Base-by-base conservation (phyloP, 208 protist species). In the Herpetomonas samuelpessoai region DNA sequence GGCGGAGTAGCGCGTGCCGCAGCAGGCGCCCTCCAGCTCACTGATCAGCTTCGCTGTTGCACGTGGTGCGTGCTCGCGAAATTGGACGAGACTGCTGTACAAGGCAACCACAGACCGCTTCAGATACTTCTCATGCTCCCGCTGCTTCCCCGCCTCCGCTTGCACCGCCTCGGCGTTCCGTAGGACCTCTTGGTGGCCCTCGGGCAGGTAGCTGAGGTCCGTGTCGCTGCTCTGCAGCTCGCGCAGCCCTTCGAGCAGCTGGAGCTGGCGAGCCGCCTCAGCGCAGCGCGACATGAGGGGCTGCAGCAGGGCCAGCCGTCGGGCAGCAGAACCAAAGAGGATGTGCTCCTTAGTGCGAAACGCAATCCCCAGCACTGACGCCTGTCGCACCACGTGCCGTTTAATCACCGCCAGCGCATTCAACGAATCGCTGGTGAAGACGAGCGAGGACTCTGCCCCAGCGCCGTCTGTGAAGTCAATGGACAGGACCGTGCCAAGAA, bases 171-270 rank as follows among this genome's bases (percentile, higher is more conserved):
- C 83, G 1, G 76, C 65, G 9, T 47, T 41, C n/a, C 58, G 49
- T 54, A 94, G 58, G 39, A 91, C 19, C 49, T 75, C 60, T 38
- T 71, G 55, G 45, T 83, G 60, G 21, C 76, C 54, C 22, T 66
- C 57, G 6, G 78, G 78, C 26, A 93, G 67, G 31, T 75, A 81
- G 45, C 21, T 41, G 19, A 80, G 57, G 56, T 88, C 74, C 4
- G 25, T 62, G 46, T 90, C 74, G 2, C 58, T 60, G 21, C 68
- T 67, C 50, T 90, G 82, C 51, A 93, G 56, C 64, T 90, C 83
- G 12, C 70, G 79, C 29, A 94, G 67, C 1, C 79, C 88, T 18
- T 83, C 71, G 22, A 94, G 67, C 18, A 91, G 69, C 55, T 66
- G 56, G 26, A 62, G 53, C 7, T 71, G 62, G 22, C 57, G 63